Evolutionary conservation across 225 moss, liverwort and hornwort genomes (phyloP), one percentile per base, ranked within the genome.

Genomic region (Bryoerythrophyllum caledonicum): DNA sequence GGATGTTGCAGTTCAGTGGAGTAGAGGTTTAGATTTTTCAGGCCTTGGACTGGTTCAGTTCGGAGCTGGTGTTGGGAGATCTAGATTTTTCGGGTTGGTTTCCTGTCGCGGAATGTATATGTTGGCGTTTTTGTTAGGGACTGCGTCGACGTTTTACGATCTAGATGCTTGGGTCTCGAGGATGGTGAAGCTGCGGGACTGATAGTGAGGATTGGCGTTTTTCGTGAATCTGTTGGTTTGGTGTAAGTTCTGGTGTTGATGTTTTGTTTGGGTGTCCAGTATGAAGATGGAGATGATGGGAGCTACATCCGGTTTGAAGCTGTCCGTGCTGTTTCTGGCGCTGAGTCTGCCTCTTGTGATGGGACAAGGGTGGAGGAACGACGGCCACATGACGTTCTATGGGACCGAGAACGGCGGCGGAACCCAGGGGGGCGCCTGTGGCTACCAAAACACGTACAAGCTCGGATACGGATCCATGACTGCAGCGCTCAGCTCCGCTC

Each of bases 341-440:
- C 65, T 86, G 72, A 37, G 44, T 43, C 38, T 72, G 1, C 75
- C 60, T 5, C 17, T 71, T 0, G 74, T 68, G 28, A n/a, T 59
- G 0, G 79, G 63, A 19, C 78, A 75, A 65, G 1, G 7, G 4
- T 78, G 85, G 77, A 13, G 1, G 2, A 19, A 2, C 1, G 14
- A 26, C 7, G 82, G 63, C 5, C 81, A 73, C 72, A 68, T 73
- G 0, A 85, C 85, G 0, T 85, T 59, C 46, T 85, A 85, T 19
- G 85, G 85, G 1, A 16, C 64, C 0, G 54, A 82, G 0, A 65
- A 76, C 16, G 85, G 81, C 3, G 67, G 15, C 1, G 85, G 85
- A 1, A 85, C 82, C 0, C 79, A 82, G 73, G 76, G 34, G 0
- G 86, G 86, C 3, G 83, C 82, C 3, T 82, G 86, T 34, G 86